Evolutionary conservation across 805 yeast species (phyloP), one percentile per base, ranked within the genome.

Genomic region (Cyberlindnera subsufficiens): DNA sequence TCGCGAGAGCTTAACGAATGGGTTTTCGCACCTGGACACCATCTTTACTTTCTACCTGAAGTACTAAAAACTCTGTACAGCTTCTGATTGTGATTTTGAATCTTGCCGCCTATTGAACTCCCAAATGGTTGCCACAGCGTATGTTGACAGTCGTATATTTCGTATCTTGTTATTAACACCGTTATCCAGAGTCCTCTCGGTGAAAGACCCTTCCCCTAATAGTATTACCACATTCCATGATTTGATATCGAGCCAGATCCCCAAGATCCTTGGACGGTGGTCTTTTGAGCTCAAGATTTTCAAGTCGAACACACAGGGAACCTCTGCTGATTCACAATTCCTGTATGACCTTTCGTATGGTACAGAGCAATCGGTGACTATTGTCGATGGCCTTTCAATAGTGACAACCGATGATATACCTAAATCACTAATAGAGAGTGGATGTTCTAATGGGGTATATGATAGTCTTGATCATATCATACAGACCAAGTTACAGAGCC

Each of bases 151-250:
- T 2, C 3, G 10, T 22, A 9, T 22, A 9, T 11, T 22, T 10
- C 4, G 2, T 38, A 25, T 14, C 32, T 30, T 10, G 18, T 6
- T 18, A 19, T 18, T 38, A 20, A 31, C 35, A 30, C 15, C 5
- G 14, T 15, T 27, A 16, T 18, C 6, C 19, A 69, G 75, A 1
- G 70, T 71, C 1, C 51, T 69, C 3, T 58, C 68, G 35, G 70
- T 68, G 1, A 66, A 65, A 35, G 68, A 71, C 49, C 72, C 75
- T 5, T 56, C 72, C 3, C 82, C 85, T 3, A 80, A 75, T 39
- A 74, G 84, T 5, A 82, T 86, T 29, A 68, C 85, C 0, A 73
- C 75, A 35, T 76, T 84, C 53, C 89, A 84, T 56, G 95, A 86
- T 59, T 72, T 75, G 43, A 71, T 86, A 14, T 74, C 83, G 4